Percentiles rank a stretch among this genome's conserved stretches.
Evolutionary conservation across 352 stramenopile genomes (phyloP).

Genomic region (Elongisporangium undulatum): DNA sequence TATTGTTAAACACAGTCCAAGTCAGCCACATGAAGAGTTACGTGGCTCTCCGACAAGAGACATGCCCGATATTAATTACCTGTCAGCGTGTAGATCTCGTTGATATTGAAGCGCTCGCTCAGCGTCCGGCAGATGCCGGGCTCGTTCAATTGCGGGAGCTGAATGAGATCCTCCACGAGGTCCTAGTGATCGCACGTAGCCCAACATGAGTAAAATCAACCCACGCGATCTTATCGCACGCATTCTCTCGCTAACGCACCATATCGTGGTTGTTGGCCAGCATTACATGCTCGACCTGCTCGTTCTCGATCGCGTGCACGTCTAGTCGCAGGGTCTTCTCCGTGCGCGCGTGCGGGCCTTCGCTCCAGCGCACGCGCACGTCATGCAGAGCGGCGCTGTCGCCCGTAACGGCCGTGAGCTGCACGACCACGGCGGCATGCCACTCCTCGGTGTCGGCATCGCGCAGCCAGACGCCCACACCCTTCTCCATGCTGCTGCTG

Average conservation of each 20-base stretch:
- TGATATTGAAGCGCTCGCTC: constrained; percentile 89
- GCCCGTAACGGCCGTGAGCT: constrained; percentile 16
- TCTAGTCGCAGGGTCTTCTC: constrained; percentile 51
- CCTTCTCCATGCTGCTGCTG: constrained; percentile 62
- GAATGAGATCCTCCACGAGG: constrained; percentile 91
- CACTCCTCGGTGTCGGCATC: constrained; percentile 64
- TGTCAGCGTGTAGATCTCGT: constrained; percentile 93
- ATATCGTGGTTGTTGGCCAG: constrained; percentile 85
- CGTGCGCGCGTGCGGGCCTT: constrained; percentile 39
- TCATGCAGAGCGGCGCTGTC: constrained; percentile 10
- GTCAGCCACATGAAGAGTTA: constrained; percentile 1
- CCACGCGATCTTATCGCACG: neutral
- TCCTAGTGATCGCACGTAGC: constrained; percentile 24
- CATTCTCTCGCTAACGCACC: constrained; percentile 15
- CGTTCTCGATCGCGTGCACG: constrained; percentile 61
- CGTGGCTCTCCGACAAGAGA: neutral
- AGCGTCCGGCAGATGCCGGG: constrained; percentile 92
- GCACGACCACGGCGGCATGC: constrained; percentile 55
- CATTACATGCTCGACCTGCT: constrained; percentile 47
- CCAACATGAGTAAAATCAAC: neutral
- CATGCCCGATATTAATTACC: constrained; percentile 7
- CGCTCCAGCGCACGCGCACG: constrained; percentile 47
- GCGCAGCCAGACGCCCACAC: constrained; percentile 72
- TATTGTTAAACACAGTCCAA: constrained; percentile 5
- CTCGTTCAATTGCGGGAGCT: constrained; percentile 92